phyloP scores from a whole-genome alignment of 345 rosid genomes.

The Eucalyptus polyanthemos region DNA sequence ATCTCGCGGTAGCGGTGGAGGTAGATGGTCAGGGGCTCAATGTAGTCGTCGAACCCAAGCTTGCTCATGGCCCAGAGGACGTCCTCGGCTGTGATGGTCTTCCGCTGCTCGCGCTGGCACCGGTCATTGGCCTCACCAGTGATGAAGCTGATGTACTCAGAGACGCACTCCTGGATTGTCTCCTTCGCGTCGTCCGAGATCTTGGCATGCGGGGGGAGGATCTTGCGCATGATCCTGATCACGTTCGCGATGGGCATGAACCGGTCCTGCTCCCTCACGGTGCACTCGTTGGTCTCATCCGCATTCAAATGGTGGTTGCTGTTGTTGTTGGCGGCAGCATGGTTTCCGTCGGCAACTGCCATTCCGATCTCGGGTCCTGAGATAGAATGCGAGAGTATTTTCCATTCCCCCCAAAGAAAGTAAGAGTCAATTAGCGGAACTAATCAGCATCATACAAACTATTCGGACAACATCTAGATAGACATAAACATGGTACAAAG shows the following conservation, averaged over 20 bases:
- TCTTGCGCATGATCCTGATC: conserved; percentile 82
- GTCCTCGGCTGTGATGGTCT: conserved; percentile 93
- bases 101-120: conserved; percentile 92
- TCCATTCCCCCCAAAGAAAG: neutral
- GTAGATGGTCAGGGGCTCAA: conserved; percentile 65
- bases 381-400: neutral
- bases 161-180: conserved; percentile 91
- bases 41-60: conserved; percentile 86
- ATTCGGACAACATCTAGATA: neutral
- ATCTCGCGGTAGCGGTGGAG: conserved; percentile 71
- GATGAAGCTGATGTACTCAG: conserved; percentile 95
- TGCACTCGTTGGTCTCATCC: conserved; percentile 43
- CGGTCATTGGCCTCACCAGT: conserved; percentile 97
- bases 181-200: conserved; percentile 96
- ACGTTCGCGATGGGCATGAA: conserved; percentile 97
- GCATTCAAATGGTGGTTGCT: conserved; percentile 1
- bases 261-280: conserved; percentile 80
- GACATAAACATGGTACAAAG: neutral
- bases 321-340: neutral
- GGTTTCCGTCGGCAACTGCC: conserved; percentile 16
- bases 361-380: conserved; percentile 17
- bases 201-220: conserved; percentile 85
- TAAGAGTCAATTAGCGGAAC: neutral
- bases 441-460: neutral
- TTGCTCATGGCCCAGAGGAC: conserved; percentile 92